These are phyloP conservation scores for Sphagnum contortum DNA, from an alignment of 225 moss, liverwort and hornwort genomes.

Conservation along the genomic window DNA sequence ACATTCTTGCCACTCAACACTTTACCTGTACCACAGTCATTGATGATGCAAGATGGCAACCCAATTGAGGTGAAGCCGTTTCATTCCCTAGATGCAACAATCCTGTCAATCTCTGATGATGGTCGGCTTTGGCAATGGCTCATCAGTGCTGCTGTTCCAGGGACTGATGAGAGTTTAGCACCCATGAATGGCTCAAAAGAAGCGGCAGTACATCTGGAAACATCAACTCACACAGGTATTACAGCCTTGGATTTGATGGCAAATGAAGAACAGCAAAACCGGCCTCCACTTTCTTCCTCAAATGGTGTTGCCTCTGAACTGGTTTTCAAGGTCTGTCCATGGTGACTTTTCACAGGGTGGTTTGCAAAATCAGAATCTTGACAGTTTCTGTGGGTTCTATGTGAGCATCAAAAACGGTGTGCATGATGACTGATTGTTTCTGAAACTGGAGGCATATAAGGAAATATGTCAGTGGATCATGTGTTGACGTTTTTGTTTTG, in stretches of 20 bases:
- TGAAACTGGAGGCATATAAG: too few species aligned
- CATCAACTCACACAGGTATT: constrained; percentile 4
- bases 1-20: constrained; percentile 41
- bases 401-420: too few species aligned
- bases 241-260: constrained; percentile 20
- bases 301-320: constrained; percentile 31
- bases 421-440: too few species aligned
- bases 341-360: not conserved
- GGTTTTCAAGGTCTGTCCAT: constrained; percentile 57
- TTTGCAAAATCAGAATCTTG: too few species aligned
- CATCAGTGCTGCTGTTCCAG: constrained; percentile 27
- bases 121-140: constrained; percentile 95
- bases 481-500: too few species aligned
- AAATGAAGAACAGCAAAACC: constrained; percentile 13
- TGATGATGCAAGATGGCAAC: constrained; percentile 11
- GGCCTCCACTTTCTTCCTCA: constrained; percentile 20
- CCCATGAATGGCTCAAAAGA: constrained; percentile 16
- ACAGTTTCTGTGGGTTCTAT: too few species aligned
- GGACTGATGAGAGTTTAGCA: too few species aligned
- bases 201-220: not conserved
- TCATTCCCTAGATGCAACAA: constrained; percentile 42
- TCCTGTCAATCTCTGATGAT: constrained; percentile 84
- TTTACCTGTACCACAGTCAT: constrained; percentile 25
- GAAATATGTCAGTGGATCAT: too few species aligned
- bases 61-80: constrained; percentile 12